Percentiles rank a stretch among this genome's conserved stretches.
phyloP scores from a whole-genome alignment of 2,329 filamentous ascomycete species.

The Bimuria novae-zelandiae region DNA sequence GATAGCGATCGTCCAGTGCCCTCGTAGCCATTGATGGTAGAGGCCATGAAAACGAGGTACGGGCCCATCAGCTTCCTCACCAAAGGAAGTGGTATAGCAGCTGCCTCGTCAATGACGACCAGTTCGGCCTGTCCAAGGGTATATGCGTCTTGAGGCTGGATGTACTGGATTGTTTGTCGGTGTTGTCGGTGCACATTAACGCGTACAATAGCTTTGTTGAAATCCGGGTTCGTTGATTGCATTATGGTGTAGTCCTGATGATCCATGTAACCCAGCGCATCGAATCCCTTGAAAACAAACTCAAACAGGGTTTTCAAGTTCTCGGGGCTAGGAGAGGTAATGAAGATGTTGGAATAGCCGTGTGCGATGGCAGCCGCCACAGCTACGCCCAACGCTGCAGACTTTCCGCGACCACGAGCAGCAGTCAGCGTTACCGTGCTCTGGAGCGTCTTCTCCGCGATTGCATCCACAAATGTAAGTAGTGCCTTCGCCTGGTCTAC shows the following conservation, averaged over 20 bases:
- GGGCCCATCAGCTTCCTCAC: constrained; percentile 95
- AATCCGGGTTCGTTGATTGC: constrained; percentile 96
- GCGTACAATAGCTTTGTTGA: constrained; percentile 97
- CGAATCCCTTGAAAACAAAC: constrained; percentile 98
- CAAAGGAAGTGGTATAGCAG: constrained; percentile 90
- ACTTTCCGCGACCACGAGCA: constrained; percentile 93
- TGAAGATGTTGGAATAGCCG: constrained; percentile 99
- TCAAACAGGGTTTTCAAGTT: constrained; percentile 99
- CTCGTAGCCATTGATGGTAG: constrained; percentile 98
- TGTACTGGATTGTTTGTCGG: constrained; percentile 97
- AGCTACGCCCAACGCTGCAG: constrained; percentile 90
- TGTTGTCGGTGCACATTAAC: constrained; percentile 96
- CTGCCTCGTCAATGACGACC: constrained; percentile 95
- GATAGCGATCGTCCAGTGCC: constrained; percentile 94
- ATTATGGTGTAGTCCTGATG: constrained; percentile 98
- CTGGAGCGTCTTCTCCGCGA: constrained; percentile 91
- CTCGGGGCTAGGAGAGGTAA: constrained; percentile 95
- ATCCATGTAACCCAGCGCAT: constrained; percentile 89
- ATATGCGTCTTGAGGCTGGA: constrained; percentile 93
- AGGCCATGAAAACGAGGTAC: constrained; percentile 98
- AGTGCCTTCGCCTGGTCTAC: constrained; percentile 96
- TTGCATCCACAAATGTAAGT: constrained; percentile 95
- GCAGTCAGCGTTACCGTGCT: constrained; percentile 94
- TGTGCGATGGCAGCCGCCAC: constrained; percentile 93
- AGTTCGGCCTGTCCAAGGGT: constrained; percentile 93